Evolutionary conservation across 2,329 filamentous ascomycete genomes (phyloP), one percentile per base, ranked within the genome.

Genomic region (Aureobasidium sp.): DNA sequence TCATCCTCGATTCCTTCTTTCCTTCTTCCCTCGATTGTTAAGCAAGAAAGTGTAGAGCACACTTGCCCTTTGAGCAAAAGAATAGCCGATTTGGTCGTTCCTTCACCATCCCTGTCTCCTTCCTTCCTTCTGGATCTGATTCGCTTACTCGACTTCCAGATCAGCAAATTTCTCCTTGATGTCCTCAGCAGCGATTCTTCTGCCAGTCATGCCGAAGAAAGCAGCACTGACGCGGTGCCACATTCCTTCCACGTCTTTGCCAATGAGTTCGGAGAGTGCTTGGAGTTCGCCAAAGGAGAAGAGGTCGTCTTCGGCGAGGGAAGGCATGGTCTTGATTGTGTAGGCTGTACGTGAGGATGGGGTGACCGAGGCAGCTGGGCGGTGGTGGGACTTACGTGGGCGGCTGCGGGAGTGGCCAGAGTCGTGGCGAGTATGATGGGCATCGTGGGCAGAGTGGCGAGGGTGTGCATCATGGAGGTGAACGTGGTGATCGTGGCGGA

Each of bases 141-240:
- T 23, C 36, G 2, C 17, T 44, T 17, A 41, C 39, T 44, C 39
- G n/a, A 12, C 34, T n/a, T 36, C 53, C 52, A 89, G 82, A 1
- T 76, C 76, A 46, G 82, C 79, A 15, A 91, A 78, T 69, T 88
- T 87, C 17, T 76, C 73, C 52, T 78, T 77, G 8, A 88, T 79
- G 39, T 91, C 87, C 47, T 74, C 76, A 55, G 83, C 79, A 9
- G 91, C 74, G 52, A 83, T 81, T 32, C 79, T 70, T 44, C 78
- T 72, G 2, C 80, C 80, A 1, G 79, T 83, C 69, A 75, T 75
- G 60, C 81, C 78, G 60, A 72, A 76, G 71, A 82, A 82, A 27
- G 72, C 70, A 57, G 75, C 76, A 51, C 77, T 76, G 2, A 83
- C 71, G 5, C 76, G 69, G 15, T 77, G 64, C 80, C 80, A 83